These are phyloP conservation scores for Pouteria campechiana DNA, from an alignment of 179 eudicot genomes.

Conservation along the genomic window DNA sequence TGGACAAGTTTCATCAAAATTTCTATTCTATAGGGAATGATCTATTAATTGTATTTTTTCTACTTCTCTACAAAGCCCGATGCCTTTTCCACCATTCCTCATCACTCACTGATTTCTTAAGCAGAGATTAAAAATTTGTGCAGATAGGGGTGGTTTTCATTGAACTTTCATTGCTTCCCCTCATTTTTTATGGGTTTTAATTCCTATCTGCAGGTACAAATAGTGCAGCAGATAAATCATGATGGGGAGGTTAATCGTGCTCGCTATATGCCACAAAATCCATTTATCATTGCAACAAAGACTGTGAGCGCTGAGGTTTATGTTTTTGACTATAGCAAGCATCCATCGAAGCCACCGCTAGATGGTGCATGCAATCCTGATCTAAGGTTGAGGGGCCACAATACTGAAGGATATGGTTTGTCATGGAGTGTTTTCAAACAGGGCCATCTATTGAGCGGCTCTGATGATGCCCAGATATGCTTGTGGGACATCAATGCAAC, in stretches of 20 bases:
- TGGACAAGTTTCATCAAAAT: no score
- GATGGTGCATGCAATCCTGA: constrained; percentile 86
- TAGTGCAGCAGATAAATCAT: constrained; percentile 82
- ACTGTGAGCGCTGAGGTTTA: constrained; percentile 80
- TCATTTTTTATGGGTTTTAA: no score
- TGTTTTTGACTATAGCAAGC: constrained; percentile 83
- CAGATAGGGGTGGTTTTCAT: no score
- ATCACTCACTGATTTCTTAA: no score
- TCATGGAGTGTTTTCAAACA: constrained; percentile 87
- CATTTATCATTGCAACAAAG: constrained; percentile 78
- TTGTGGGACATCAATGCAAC: constrained; percentile 88
- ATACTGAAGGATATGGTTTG: constrained; percentile 83
- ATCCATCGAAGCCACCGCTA: constrained; percentile 85
- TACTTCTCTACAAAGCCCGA: no score
- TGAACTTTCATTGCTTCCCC: no score
- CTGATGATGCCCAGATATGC: constrained; percentile 96
- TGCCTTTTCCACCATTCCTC: no score
- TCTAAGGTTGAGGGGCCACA: constrained; percentile 84
- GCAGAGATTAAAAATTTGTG: no score
- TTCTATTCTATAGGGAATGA: no score
- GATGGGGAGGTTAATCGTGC: constrained; percentile 94
- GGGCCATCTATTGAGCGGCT: constrained; percentile 85
- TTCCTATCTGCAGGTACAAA: constrained; percentile 75
- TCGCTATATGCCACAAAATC: constrained; percentile 91
- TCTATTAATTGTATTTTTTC: no score